A percentile compares a stretch with the other conserved stretches of the same genome.
These are phyloP conservation scores for Tillandsia fasciculata DNA, from an alignment of 176 grass and related monocot species.

Conservation along the genomic window DNA sequence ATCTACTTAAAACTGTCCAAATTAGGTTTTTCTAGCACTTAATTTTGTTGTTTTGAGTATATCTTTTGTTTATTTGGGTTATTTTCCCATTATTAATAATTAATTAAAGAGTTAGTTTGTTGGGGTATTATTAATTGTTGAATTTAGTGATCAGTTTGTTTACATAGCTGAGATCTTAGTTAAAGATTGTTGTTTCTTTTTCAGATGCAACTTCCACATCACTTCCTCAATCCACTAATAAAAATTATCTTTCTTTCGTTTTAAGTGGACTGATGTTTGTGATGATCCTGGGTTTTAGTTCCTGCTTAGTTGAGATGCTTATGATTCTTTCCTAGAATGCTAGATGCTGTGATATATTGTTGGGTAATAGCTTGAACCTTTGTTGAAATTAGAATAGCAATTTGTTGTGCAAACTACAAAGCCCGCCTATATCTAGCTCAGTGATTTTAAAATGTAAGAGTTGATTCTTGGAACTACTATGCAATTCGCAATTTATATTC, in stretches of 20 bases:
- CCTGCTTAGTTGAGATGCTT: neutral
- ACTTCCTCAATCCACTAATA: neutral
- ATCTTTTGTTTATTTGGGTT: neutral
- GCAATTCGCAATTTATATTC: too few species aligned
- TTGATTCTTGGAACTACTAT: too few species aligned
- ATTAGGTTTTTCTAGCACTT: neutral
- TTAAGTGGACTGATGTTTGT: neutral
- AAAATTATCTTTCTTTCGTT: neutral
- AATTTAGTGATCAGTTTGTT: too few species aligned
- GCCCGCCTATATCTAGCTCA: too few species aligned
- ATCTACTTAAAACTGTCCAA: neutral
- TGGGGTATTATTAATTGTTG: neutral
- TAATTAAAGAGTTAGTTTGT: neutral
- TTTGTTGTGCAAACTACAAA: too few species aligned
- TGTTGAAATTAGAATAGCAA: too few species aligned
- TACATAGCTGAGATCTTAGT: too few species aligned
- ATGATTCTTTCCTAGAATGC: too few species aligned
- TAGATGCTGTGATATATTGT: too few species aligned
- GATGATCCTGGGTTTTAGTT: neutral
- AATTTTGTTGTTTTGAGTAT: neutral
- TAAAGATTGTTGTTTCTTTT: too few species aligned
- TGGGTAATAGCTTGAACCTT: too few species aligned
- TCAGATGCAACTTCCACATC: neutral
- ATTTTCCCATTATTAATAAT: neutral
- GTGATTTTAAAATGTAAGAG: too few species aligned